Conservation (phyloP, 179 eudicot species). For the Kewa caespitosa region DNA sequence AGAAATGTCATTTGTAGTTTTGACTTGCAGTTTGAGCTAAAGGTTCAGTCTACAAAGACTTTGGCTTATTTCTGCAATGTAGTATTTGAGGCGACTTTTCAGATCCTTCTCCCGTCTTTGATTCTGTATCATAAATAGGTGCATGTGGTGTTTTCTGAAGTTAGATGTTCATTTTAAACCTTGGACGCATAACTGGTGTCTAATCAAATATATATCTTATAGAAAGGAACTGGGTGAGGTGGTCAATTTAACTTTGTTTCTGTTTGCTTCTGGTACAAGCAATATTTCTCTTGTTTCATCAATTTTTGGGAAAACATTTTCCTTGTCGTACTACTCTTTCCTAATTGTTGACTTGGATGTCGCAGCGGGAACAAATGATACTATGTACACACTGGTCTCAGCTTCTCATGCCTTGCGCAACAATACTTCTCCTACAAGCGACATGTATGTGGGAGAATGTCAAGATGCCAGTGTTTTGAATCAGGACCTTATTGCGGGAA, state of each 20-base stretch:
- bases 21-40: too few species aligned
- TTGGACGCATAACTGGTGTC: too few species aligned
- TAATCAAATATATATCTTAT: too few species aligned
- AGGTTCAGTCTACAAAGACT: too few species aligned
- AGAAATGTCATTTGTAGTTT: too few species aligned
- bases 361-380: constrained; percentile 76
- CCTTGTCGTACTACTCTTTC: not conserved
- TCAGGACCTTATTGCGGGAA: constrained; percentile 69
- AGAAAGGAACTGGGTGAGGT: too few species aligned
- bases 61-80: not conserved
- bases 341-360: constrained; percentile 7
- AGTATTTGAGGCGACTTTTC: not conserved
- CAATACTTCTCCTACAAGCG: constrained; percentile 43
- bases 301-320: not conserved
- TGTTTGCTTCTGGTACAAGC: not conserved
- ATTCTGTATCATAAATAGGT: not conserved
- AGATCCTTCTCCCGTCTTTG: not conserved
- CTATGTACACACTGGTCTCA: constrained; percentile 56
- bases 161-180: not conserved
- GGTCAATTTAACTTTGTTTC: too few species aligned
- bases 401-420: constrained; percentile 73
- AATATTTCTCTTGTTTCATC: not conserved
- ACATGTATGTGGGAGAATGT: constrained; percentile 89
- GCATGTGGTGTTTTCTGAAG: not conserved
- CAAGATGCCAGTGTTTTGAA: constrained; percentile 70